Conservation (phyloP, 768 basidiomycete genomes). For the Trichaptum fuscoviolaceum region DNA sequence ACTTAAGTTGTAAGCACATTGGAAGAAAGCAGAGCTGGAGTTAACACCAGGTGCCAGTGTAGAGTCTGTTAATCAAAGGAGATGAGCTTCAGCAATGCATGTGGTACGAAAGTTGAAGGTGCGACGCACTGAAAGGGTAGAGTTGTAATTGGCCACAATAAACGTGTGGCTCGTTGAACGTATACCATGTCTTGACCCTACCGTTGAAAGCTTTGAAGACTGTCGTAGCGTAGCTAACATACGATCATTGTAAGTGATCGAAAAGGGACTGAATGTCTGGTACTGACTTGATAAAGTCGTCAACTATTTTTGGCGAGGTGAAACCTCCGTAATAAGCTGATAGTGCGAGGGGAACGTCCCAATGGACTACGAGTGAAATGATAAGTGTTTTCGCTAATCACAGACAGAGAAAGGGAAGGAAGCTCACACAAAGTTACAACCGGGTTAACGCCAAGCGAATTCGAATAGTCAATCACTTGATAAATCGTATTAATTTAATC, state of each 20-base stretch:
- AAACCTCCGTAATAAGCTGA: constrained; percentile 48
- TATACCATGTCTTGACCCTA: constrained; percentile 46
- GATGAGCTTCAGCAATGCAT: not conserved
- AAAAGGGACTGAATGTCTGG: not conserved
- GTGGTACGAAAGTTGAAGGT: not conserved
- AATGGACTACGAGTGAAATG: constrained; percentile 32
- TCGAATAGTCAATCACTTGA: constrained; percentile 41
- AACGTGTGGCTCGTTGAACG: constrained; percentile 47
- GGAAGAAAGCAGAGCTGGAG: constrained; percentile 37
- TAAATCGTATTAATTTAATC: constrained; percentile 5
- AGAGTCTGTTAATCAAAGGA: constrained; percentile 22
- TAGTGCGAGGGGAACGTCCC: constrained; percentile 44
- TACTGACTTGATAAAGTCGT: constrained; percentile 42
- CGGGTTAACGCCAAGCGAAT: constrained; percentile 36
- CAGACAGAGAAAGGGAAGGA: not conserved
- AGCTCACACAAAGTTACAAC: constrained; percentile 45
- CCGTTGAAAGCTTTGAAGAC: constrained; percentile 46
- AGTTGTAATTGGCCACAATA: constrained; percentile 32
- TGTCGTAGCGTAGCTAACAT: constrained; percentile 39
- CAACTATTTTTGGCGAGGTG: constrained; percentile 37
- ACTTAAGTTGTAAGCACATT: constrained; percentile 41
- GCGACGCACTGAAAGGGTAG: constrained; percentile 37
- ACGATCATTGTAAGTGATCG: not conserved
- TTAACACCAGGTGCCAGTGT: constrained; percentile 39
- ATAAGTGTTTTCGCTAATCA: not conserved